phyloP scores from a whole-genome alignment of 768 basidiomycete species.

The Pleurotus sapidus region DNA sequence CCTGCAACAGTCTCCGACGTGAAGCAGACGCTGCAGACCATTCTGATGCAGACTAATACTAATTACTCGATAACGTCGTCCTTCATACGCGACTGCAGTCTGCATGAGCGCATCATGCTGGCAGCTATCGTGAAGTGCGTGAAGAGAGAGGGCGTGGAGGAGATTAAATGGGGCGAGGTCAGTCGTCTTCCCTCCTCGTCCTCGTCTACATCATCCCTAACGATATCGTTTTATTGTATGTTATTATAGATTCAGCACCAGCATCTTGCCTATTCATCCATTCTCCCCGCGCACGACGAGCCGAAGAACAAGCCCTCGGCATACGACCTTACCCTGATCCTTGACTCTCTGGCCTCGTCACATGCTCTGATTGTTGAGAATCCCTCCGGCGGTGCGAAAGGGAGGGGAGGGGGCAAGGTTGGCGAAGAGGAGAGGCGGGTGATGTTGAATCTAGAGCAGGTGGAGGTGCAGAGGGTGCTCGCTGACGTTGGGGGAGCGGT shows the following conservation, averaged over 20 bases:
- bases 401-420: constrained; percentile 55
- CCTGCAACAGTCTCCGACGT: constrained; percentile 68
- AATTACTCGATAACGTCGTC: constrained; percentile 26
- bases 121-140: constrained; percentile 81
- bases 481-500: constrained; percentile 70
- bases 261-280: constrained; percentile 65
- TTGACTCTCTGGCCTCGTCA: constrained; percentile 75
- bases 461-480: constrained; percentile 82
- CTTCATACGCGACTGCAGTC: constrained; percentile 77
- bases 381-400: constrained; percentile 48
- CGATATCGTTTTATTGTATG: constrained; percentile 1
- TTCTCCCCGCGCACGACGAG: constrained; percentile 58
- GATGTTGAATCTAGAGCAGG: constrained; percentile 78
- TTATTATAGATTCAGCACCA: constrained; percentile 64
- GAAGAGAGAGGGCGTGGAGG: constrained; percentile 80
- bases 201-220: background rate
- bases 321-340: constrained; percentile 63
- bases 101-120: constrained; percentile 88
- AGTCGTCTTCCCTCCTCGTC: constrained; percentile 17
- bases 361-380: constrained; percentile 77
- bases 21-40: constrained; percentile 67
- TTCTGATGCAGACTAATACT: constrained; percentile 82
- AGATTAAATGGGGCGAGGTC: constrained; percentile 84
- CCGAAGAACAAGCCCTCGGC: constrained; percentile 54
- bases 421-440: constrained; percentile 65